Evolutionary conservation across 129 eudicot genomes (phyloP).

Genomic region (Gnaphalium uliginosum): DNA sequence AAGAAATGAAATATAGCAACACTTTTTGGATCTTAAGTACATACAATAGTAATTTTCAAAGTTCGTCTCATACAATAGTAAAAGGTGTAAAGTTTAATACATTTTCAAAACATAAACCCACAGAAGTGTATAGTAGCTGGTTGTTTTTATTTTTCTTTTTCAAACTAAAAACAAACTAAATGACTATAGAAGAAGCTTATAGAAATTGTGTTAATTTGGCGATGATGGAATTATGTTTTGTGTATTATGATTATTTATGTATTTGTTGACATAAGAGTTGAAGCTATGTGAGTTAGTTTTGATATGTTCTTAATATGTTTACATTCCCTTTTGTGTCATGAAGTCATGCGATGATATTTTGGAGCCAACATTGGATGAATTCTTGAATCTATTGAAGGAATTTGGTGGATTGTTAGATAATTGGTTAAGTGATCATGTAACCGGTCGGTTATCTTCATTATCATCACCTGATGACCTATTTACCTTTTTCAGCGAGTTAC

Average conservation of each 20-base stretch:
- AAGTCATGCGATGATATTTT: conserved; percentile 79
- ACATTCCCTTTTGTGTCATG: conserved; percentile 28
- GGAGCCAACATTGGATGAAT: conserved; percentile 86
- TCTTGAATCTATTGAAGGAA: conserved; percentile 57
- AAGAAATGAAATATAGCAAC: no score
- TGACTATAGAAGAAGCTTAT: neutral
- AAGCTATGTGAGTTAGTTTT: neutral
- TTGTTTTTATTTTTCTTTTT: neutral
- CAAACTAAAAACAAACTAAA: conserved; percentile 1
- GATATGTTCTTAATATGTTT: neutral
- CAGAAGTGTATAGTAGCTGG: neutral
- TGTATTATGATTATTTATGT: neutral
- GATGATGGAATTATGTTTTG: neutral
- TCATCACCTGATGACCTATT: conserved; percentile 90
- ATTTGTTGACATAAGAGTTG: neutral
- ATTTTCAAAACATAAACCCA: no score
- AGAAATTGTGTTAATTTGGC: neutral
- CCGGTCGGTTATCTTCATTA: conserved; percentile 56
- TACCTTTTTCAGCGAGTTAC: conserved; percentile 70
- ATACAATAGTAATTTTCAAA: no score
- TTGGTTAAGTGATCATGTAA: conserved; percentile 68
- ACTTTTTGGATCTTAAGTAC: no score
- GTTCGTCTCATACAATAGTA: no score
- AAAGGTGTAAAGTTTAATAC: no score
- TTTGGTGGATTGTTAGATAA: conserved; percentile 57